Base-by-base conservation (phyloP, 2,329 filamentous ascomycete species). In the Penicillium sp. region DNA sequence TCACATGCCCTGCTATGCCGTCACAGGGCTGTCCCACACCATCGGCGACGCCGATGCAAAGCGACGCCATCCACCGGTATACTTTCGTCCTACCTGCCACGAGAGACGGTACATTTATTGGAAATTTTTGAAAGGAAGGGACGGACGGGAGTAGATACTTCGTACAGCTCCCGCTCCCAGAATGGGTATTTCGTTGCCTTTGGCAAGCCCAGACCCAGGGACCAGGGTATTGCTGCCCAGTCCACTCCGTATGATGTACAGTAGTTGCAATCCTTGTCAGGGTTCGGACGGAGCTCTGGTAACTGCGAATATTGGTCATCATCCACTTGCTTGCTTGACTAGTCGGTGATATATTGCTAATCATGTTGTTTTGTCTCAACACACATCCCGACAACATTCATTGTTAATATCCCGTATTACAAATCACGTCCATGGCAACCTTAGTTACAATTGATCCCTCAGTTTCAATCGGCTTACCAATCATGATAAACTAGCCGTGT, bases 31-130 rank as follows among this genome's bases (percentile, higher is more conserved):
- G 43, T 46, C 49, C 35, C 35, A 37, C 35, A 7, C 49, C 43
- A 33, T 50, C 54, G 54, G 54, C 54, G 54, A 55, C 44, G 54
- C 54, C 44, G 54, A 43, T 18, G n/a, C 50, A 55, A 50, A 49
- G 36, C n/a, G 10, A 33, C 54, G 44, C 36, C 36, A 31, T 41
- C 19, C 6, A 24, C 36, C 33, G 22, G n/a, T n/a, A 31, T 47
- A 43, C 39, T 43, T 53, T 18, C 19, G 52, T 54, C 18, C 35
- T 31, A 52, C n/a, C 16, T 53, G 24, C 19, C 50, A 53, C 37
- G 24, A 37, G 6, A 27, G 24, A 27, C 24, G 4, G 24, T 27
- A 4, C 1, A 27, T 27, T 27, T 27, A 27, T 27, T 27, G 24
- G 24, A 27, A 37, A 53, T 22, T 22, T 24, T n/a, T n/a, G n/a